A percentile compares a stretch with the other conserved stretches of the same genome.
These are phyloP conservation scores for Oxyria digyna DNA, from an alignment of 148 eudicot species.

Conservation along the genomic window DNA sequence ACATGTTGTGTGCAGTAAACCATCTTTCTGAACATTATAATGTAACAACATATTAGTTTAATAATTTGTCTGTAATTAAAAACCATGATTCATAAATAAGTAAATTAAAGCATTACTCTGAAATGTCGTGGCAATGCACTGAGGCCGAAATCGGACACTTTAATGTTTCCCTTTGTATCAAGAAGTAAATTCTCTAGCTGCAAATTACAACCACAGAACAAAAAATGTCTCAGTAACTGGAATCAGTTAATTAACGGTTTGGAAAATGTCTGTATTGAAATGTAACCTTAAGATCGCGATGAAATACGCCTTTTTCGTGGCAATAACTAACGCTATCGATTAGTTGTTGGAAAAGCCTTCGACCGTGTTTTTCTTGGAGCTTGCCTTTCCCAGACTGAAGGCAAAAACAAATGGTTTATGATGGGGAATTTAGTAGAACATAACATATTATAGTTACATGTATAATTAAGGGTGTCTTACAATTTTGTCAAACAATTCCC, in stretches of 20 bases:
- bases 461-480: conserved; percentile 27
- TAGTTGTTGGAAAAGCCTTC: conserved; percentile 76
- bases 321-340: conserved; percentile 87
- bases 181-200: conserved; percentile 86
- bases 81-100: background rate
- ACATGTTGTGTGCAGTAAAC: conserved; percentile 88
- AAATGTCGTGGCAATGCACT: conserved; percentile 90
- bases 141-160: conserved; percentile 88
- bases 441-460: background rate
- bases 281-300: conserved; percentile 86
- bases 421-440: conserved; percentile 6
- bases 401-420: background rate
- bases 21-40: conserved; percentile 45
- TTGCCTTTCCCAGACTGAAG: conserved; percentile 62
- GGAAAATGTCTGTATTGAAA: background rate
- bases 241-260: background rate
- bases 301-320: conserved; percentile 85
- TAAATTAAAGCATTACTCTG: conserved; percentile 33
- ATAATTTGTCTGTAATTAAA: too few species aligned
- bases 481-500: conserved; percentile 78
- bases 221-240: background rate
- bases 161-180: conserved; percentile 59
- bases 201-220: conserved; percentile 6
- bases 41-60: background rate
- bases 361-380: conserved; percentile 48